Evolutionary conservation across 192 early-diverging fungal genomes (phyloP), one percentile per base, ranked within the genome.

Genomic region (Backusella psychrophila): DNA sequence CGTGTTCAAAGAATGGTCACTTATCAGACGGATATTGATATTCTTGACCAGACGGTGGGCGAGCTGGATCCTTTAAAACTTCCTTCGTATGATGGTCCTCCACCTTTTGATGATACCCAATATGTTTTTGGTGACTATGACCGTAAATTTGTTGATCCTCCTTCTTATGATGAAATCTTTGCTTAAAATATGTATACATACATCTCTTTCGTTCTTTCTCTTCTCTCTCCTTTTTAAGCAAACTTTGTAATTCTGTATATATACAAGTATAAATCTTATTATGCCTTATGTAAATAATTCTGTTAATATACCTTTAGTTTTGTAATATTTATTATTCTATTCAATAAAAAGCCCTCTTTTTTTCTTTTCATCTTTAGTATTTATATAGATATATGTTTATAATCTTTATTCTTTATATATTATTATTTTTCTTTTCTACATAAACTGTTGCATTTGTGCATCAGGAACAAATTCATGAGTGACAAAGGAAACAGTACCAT

Each of bases 401-500:
- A 21, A 7, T 53, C 17, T 21, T 53, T 21, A 53, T 56, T 56
- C 3, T 8, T 23, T 56, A 23, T 56, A 23, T 56, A 26, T 26
- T 59, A 26, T 59, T 26, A 4, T 23, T 56, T 21, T 21, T 52
- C n/a, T 56, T 56, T 6, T 56, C 21, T 56, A 63, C 56, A 63
- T 63, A 63, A 63, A 63, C 2, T 63, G 21, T 63, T 29, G 56
- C 56, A 63, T 63, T 23, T 63, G 56, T 21, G 56, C 26, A 63
- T 63, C 56, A 63, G 56, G 23, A 63, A 26, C 42, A 72, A 46
- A 72, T 42, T 46, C 39, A 21, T 78, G 77, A 2, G 78, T 69
- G 19, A 78, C 69, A 63, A 83, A 83, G 17, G 49, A 59, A 41
- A 83, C 46, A 0, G 35, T 49, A 23, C 75, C 73, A 34, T 78